phyloP scores from a whole-genome alignment of 805 yeast genomes.

The Trichomonascus vanleenenianus region DNA sequence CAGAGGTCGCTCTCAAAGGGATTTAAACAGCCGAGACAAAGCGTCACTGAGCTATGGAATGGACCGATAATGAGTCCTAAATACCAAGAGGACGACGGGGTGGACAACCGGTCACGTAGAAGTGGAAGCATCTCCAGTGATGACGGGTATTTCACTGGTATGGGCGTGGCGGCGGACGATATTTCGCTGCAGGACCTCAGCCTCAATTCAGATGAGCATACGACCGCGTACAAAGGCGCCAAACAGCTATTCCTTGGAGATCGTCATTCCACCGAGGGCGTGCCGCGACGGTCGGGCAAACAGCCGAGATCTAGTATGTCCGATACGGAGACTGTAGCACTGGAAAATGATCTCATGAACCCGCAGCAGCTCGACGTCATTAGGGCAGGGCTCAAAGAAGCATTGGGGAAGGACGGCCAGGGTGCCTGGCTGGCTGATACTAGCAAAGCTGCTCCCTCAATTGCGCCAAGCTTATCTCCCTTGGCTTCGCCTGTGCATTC shows the following conservation, averaged over 20 bases:
- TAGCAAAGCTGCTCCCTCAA: background rate
- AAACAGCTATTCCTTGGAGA: conserved; percentile 8
- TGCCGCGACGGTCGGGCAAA: background rate
- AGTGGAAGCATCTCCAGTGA: too few species aligned
- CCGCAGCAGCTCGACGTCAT: conserved; percentile 5
- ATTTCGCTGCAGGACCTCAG: conserved; percentile 1
- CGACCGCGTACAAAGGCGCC: conserved; percentile 9
- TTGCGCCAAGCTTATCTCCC: background rate
- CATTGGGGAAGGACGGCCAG: conserved; percentile 17
- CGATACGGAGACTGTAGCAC: background rate
- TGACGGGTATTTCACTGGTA: background rate
- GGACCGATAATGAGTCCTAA: too few species aligned
- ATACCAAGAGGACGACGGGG: too few species aligned
- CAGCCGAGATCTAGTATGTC: background rate
- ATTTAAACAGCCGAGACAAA: too few species aligned
- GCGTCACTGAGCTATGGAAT: too few species aligned
- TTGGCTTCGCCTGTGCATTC: too few species aligned
- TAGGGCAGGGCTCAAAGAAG: conserved; percentile 15
- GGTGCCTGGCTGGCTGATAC: conserved; percentile 16
- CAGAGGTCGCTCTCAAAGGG: too few species aligned
- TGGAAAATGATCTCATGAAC: background rate
- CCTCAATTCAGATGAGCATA: background rate
- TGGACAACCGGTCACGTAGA: too few species aligned
- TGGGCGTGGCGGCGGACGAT: background rate
- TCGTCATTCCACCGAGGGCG: background rate